A percentile compares a stretch with the other conserved stretches of the same genome.
phyloP scores from a whole-genome alignment of 2,329 filamentous ascomycete species.

The Claviceps sorghi region DNA sequence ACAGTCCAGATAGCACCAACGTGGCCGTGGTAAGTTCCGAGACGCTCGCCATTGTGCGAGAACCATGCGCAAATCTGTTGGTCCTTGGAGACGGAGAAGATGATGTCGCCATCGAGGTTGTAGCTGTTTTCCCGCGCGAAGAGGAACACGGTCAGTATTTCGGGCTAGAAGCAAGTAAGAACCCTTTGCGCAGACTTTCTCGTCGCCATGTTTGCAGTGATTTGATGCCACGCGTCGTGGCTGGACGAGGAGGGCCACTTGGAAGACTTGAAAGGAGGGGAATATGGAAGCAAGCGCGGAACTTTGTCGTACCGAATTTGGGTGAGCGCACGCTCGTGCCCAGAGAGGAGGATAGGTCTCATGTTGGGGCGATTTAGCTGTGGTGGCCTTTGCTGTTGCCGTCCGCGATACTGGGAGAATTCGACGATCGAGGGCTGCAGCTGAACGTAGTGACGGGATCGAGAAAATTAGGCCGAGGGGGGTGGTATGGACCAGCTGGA shows the following conservation, averaged over 20 bases:
- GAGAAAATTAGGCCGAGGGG: conserved; percentile 12
- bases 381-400: conserved; percentile 2
- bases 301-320: conserved; percentile 60
- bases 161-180: background rate
- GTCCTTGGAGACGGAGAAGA: conserved; percentile 93
- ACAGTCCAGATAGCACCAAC: conserved; percentile 98
- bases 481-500: conserved; percentile 9
- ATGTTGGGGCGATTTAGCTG: conserved; percentile 43
- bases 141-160: conserved; percentile 1
- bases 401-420: background rate
- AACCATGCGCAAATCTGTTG: conserved; percentile 96
- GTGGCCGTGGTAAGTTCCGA: conserved; percentile 93
- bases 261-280: background rate
- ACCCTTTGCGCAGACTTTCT: background rate
- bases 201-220: background rate
- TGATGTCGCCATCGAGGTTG: conserved; percentile 87
- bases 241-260: background rate
- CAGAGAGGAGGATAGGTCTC: conserved; percentile 91
- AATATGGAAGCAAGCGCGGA: background rate
- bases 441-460: conserved; percentile 5
- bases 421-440: background rate
- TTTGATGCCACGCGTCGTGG: background rate
- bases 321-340: conserved; percentile 92
- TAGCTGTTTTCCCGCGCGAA: conserved; percentile 37
- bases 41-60: conserved; percentile 91